Conservation (phyloP, 169 alveolate species). For the Plasmodium sp. region DNA sequence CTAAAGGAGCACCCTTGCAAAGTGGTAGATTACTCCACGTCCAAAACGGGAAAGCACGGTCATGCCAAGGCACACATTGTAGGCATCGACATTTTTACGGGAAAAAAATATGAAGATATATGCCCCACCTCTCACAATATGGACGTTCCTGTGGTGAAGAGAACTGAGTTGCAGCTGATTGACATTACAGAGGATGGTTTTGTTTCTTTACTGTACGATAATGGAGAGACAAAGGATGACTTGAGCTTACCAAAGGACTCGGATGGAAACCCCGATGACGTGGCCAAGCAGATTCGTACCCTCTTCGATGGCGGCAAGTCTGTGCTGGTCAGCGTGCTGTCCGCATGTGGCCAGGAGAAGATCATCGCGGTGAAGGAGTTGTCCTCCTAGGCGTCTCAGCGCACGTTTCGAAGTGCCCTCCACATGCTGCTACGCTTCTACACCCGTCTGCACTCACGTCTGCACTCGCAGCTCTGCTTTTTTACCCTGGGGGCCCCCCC, state of each 20-base stretch:
- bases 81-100: conserved; percentile 98
- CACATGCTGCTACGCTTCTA: background rate
- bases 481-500: background rate
- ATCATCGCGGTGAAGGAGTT: conserved; percentile 89
- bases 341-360: conserved; percentile 94
- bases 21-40: conserved; percentile 95
- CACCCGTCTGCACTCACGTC: background rate
- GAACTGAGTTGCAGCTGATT: conserved; percentile 93
- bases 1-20: conserved; percentile 98
- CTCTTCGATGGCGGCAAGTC: conserved; percentile 90
- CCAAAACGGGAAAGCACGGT: conserved; percentile 99
- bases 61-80: conserved; percentile 99
- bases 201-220: conserved; percentile 93
- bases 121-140: conserved; percentile 98
- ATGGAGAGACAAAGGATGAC: conserved; percentile 96
- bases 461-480: background rate
- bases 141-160: conserved; percentile 96
- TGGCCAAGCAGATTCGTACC: conserved; percentile 88
- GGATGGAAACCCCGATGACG: conserved; percentile 94
- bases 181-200: conserved; percentile 95
- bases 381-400: conserved; percentile 35
- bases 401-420: background rate
- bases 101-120: conserved; percentile 96
- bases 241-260: conserved; percentile 95
- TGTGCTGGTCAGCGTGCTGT: conserved; percentile 90